A percentile compares a stretch with the other conserved stretches of the same genome.
Evolutionary conservation across 371 early-diverging fungal genomes (phyloP).

Genomic region (Mortierella sp.): DNA sequence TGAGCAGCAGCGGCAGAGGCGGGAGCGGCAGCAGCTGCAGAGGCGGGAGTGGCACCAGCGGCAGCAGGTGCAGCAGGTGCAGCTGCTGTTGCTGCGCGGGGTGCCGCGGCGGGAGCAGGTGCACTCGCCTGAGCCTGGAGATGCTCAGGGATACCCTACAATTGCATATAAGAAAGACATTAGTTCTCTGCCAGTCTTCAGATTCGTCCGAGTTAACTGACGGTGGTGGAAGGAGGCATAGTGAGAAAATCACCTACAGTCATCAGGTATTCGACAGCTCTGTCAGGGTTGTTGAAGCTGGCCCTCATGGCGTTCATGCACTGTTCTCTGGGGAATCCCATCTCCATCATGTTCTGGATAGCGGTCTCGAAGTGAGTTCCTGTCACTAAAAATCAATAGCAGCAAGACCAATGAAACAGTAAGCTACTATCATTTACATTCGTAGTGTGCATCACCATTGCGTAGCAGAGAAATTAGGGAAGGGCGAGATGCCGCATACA

Average conservation of each 20-base stretch:
- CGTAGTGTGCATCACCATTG: neutral
- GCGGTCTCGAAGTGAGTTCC: slow-evolving; percentile 84
- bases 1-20: slow-evolving; percentile 35
- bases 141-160: slow-evolving; percentile 72
- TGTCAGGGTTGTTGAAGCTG: slow-evolving; percentile 96
- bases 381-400: slow-evolving; percentile 62
- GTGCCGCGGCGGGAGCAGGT: slow-evolving; percentile 53
- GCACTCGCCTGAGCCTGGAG: slow-evolving; percentile 58
- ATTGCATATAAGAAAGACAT: neutral
- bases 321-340: slow-evolving; percentile 94
- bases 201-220: neutral
- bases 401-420: neutral
- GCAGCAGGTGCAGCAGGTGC: slow-evolving; percentile 49
- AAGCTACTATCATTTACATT: neutral
- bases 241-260: slow-evolving; percentile 71
- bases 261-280: slow-evolving; percentile 97
- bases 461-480: neutral
- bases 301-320: slow-evolving; percentile 94
- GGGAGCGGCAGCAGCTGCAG: slow-evolving; percentile 53
- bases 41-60: slow-evolving; percentile 25
- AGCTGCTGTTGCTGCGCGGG: too few species aligned
- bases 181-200: neutral
- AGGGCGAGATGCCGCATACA: slow-evolving; percentile 17
- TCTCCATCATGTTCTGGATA: slow-evolving; percentile 90
- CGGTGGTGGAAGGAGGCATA: neutral